A percentile compares a stretch with the other conserved stretches of the same genome.
Conservation (phyloP, 192 early-diverging fungal species). For the Rhizoclosmatium globosum region DNA sequence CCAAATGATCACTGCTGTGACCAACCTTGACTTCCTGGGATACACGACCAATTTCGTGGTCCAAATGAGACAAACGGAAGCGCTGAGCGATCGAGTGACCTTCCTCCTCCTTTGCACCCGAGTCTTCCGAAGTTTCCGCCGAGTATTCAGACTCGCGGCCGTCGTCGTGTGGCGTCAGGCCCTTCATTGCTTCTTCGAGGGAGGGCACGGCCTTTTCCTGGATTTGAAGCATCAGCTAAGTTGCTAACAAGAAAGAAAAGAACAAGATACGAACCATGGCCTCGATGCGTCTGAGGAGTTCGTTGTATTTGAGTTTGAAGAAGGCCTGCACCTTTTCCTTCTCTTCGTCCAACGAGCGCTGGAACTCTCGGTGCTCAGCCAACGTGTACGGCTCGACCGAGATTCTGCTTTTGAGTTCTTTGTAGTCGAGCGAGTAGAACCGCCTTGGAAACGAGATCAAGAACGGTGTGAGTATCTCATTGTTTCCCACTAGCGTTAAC, state of each 20-base stretch:
- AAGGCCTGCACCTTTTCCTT: constrained; percentile 38
- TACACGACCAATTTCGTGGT: constrained; percentile 31
- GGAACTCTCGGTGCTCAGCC: constrained; percentile 32
- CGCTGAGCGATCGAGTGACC: constrained; percentile 11
- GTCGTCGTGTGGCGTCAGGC: constrained; percentile 6
- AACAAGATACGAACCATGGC: constrained; percentile 6
- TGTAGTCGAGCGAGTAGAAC: constrained; percentile 47
- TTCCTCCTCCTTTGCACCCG: constrained; percentile 3
- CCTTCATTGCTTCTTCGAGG: constrained; percentile 21
- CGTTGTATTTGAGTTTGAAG: constrained; percentile 38
- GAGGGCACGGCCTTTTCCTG: constrained; percentile 32
- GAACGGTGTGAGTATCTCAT: background rate
- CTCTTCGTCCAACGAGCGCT: constrained; percentile 26
- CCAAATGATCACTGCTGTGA: background rate
- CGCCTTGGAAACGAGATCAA: constrained; percentile 6
- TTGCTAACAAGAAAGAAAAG: background rate
- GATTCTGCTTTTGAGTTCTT: constrained; percentile 34
- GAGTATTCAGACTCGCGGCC: constrained; percentile 9
- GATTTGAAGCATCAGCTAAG: background rate
- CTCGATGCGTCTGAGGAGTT: constrained; percentile 35
- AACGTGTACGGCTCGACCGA: constrained; percentile 31
- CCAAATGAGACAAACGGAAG: constrained; percentile 28
- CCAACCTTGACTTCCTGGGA: constrained; percentile 37
- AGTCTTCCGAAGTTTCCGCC: constrained; percentile 24
- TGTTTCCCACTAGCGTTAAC: background rate